A percentile compares a stretch with the other conserved stretches of the same genome.
Conservation (phyloP, 2,329 filamentous ascomycete species). For the Scedosporium dehoogii region DNA sequence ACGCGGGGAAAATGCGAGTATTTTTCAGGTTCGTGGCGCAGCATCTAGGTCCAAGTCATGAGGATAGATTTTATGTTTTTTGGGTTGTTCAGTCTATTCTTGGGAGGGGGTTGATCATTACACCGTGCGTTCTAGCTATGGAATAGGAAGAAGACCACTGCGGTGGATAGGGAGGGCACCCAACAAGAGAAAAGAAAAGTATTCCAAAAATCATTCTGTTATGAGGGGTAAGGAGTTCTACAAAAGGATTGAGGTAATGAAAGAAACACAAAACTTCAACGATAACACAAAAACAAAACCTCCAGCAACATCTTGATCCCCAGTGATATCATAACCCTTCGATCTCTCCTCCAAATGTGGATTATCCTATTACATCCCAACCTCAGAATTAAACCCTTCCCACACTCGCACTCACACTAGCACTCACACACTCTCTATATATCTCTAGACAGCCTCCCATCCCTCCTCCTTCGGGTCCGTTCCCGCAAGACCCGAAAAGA, state of each 20-base stretch:
- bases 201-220: constrained; percentile 11
- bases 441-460: constrained; percentile 21
- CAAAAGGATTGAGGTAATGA: neutral
- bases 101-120: neutral
- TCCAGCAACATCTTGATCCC: neutral
- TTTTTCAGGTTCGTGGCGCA: constrained; percentile 2
- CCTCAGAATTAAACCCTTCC: neutral
- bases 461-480: constrained; percentile 20
- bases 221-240: constrained; percentile 3
- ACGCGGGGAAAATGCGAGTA: neutral
- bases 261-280: neutral
- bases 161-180: neutral
- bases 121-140: neutral
- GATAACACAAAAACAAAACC: neutral
- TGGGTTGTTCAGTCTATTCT: neutral
- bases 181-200: neutral
- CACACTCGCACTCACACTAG: neutral
- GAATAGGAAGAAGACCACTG: neutral
- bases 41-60: neutral
- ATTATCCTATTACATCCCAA: neutral
- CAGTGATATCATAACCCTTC: neutral
- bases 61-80: constrained; percentile 1
- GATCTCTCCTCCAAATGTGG: neutral
- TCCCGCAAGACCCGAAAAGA: constrained; percentile 68
- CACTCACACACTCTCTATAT: too few relatives aligned